Base-by-base conservation (phyloP, 305 asterid species). In the Fraxinus sp. region DNA sequence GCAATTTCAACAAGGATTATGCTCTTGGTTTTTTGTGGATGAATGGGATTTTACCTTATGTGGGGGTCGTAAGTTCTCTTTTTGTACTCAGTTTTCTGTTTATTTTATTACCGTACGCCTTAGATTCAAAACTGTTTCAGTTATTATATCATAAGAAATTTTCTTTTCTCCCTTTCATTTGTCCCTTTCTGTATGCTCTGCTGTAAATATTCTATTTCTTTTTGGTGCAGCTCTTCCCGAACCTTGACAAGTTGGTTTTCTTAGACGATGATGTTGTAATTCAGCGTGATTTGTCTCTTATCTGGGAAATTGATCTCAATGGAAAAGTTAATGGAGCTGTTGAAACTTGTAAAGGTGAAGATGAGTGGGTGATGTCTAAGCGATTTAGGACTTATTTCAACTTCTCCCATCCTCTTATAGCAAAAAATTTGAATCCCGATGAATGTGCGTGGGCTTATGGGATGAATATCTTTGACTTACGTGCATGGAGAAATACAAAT, bases 361-460 rank as follows among this genome's bases (percentile, higher is more conserved):
- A 97, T 74, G 89, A 90, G 81, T 94, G 97, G 99, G 99, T 97
- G 75, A 97, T 94, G 99, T 94, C 98, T 41, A 97, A 97, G 92
- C 92, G 89, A 79, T 89, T 97, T 85, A 90, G 89, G 89, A 97
- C 89, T 86, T 97, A 97, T 90, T 97, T 94, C 97, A 97, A 97
- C 90, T 97, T 97, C 89, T 94, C 99, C 46, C 94, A 94, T 89
- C 98, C 98, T 1, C 91, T 89, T 39, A 88, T 94, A 80, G 91
- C 92, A 20, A 92, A 91, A 84, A 88, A 91, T 85, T 90, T 97
- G 94, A 88, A 97, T 86, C 97, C 98, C 26, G 96, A 92, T 10
- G 98, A 97, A 77, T 97, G 99, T 86, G 98, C 99, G 22, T 97
- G 99, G 99, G 99, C 98, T 39, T 97, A 97, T 86, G 98, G 99